These are phyloP conservation scores for Agarophyton chilense DNA, from an alignment of 23 red algal species.

Conservation along the genomic window DNA sequence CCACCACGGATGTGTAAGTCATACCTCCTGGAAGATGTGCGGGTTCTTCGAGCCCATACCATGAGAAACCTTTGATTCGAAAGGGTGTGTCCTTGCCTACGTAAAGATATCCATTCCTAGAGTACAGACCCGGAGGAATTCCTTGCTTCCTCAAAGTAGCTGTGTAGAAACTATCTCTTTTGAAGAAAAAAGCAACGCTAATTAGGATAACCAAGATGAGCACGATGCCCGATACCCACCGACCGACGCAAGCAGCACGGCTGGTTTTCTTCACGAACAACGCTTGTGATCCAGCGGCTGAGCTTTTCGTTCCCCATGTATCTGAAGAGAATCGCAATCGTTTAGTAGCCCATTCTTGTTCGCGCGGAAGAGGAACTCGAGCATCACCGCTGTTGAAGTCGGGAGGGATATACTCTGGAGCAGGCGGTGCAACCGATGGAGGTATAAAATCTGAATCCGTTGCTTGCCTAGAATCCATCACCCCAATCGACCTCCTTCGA, in stretches of 20 bases:
- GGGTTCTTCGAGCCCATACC: constrained; percentile 58
- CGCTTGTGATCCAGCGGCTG: neutral
- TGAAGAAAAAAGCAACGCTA: neutral
- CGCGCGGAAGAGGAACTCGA: neutral
- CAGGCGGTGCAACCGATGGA: neutral
- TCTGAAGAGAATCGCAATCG: neutral
- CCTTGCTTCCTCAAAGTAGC: constrained; percentile 17
- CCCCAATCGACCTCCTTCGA: neutral
- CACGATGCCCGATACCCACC: neutral
- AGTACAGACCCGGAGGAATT: constrained; percentile 59
- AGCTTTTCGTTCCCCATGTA: constrained; percentile 10
- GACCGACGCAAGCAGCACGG: neutral
- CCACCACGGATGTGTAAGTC: neutral
- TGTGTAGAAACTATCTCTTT: constrained; percentile 16
- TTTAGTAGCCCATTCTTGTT: neutral
- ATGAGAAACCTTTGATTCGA: constrained; percentile 66
- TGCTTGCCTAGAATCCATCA: neutral
- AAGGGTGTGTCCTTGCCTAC: constrained; percentile 55
- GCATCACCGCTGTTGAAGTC: neutral
- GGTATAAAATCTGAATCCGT: neutral
- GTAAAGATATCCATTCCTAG: constrained; percentile 42
- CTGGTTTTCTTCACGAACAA: neutral
- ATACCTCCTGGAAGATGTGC: constrained; percentile 28
- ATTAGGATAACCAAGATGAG: neutral
- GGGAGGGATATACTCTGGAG: constrained; percentile 24